phyloP scores from a whole-genome alignment of 2,329 filamentous ascomycete species.

The Cladorrhinum sp. region DNA sequence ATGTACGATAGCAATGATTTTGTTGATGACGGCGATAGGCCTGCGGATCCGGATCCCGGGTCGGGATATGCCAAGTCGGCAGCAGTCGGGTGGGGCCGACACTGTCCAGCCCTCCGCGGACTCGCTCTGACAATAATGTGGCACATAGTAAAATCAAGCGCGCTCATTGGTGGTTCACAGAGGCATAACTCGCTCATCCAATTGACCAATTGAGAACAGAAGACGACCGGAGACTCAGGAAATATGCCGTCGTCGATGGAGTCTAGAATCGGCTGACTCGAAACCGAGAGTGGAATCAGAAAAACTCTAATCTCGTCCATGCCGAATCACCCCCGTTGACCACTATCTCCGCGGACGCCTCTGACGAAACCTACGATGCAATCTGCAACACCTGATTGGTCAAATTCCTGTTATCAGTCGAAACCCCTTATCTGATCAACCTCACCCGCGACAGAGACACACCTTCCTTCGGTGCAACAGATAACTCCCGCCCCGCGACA shows the following conservation, averaged over 20 bases:
- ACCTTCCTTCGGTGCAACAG: background rate
- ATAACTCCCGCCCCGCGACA: conserved; percentile 3
- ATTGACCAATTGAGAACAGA: too few relatives aligned
- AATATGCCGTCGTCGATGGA: background rate
- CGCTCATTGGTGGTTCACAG: too few relatives aligned
- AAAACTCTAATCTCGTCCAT: conserved; percentile 10
- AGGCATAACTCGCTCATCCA: too few relatives aligned
- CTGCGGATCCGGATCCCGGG: too few relatives aligned
- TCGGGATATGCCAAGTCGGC: too few relatives aligned
- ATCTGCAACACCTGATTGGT: conserved; percentile 20
- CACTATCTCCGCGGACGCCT: conserved; percentile 22
- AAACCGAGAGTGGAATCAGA: background rate
- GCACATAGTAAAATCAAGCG: too few relatives aligned
- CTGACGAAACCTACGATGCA: conserved; percentile 10
- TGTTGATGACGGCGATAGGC: too few relatives aligned
- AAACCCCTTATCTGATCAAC: conserved; percentile 12
- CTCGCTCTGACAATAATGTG: too few relatives aligned
- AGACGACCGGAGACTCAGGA: background rate
- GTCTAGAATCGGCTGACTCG: background rate
- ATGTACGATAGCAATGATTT: too few relatives aligned
- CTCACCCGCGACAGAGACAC: background rate
- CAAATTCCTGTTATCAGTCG: conserved; percentile 15
- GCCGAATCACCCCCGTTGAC: conserved; percentile 8
- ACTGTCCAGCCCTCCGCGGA: too few relatives aligned
- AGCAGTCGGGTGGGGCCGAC: too few relatives aligned